phyloP scores from a whole-genome alignment of 2,329 filamentous ascomycete genomes.

The Alternaria arborescens region DNA sequence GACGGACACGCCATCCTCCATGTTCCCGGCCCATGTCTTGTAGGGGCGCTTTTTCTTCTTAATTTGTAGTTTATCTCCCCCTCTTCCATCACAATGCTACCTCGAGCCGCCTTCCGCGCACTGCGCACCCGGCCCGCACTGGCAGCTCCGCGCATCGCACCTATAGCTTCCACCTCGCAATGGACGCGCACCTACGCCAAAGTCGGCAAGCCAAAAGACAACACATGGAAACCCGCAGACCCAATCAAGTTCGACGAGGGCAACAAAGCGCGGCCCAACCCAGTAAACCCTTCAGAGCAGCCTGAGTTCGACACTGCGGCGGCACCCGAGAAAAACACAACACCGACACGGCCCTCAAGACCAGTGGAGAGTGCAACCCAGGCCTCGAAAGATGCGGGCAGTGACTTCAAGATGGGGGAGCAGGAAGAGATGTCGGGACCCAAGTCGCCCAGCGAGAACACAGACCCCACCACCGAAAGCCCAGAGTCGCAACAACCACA shows the following conservation, averaged over 20 bases:
- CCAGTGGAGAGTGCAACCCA: slow-evolving; percentile 30
- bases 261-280: slow-evolving; percentile 34
- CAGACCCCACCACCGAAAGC: slow-evolving; percentile 52
- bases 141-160: slow-evolving; percentile 34
- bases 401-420: slow-evolving; percentile 33
- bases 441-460: slow-evolving; percentile 47
- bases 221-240: slow-evolving; percentile 54
- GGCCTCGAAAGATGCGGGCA: slow-evolving; percentile 24
- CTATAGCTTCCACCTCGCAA: slow-evolving; percentile 40
- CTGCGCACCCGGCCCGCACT: slow-evolving; percentile 41
- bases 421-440: slow-evolving; percentile 51
- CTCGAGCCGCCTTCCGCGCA: slow-evolving; percentile 46
- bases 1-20: not conserved
- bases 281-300: slow-evolving; percentile 46
- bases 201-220: slow-evolving; percentile 40
- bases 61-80: slow-evolving; percentile 26
- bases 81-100: slow-evolving; percentile 43
- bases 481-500: slow-evolving; percentile 56
- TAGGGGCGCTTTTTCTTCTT: slow-evolving; percentile 15
- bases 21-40: slow-evolving; percentile 2
- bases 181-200: slow-evolving; percentile 40
- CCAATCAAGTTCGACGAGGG: slow-evolving; percentile 50
- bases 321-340: slow-evolving; percentile 29
- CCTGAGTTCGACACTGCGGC: slow-evolving; percentile 41
- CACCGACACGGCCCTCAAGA: slow-evolving; percentile 35